Base-by-base conservation (phyloP, 2,329 filamentous ascomycete species). In the Thielaviopsis populi region DNA sequence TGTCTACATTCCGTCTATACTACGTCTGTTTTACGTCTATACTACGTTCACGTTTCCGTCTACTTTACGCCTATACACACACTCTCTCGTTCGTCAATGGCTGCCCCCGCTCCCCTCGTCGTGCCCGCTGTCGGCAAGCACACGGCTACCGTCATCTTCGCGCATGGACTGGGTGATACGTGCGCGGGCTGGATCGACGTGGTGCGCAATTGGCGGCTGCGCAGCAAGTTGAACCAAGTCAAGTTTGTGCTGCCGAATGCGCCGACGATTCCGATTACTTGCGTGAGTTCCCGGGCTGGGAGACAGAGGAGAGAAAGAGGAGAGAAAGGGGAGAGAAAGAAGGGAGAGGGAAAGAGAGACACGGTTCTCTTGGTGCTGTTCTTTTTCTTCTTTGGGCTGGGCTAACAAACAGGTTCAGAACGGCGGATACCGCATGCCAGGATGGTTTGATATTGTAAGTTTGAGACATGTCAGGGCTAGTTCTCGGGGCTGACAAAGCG, bases 201-300 rank as follows among this genome's bases (percentile, higher is more conserved):
- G 22, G 90, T 94, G 40, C 86, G 95, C 77, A 90, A 92, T 74
- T 96, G 88, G 87, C 85, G 90, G 63, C 81, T 86, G 41, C 82
- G 88, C 61, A 82, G 84, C 73, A 86, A 86, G 71, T 89, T 97
- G 68, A 83, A 91, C 65, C 88, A 96, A 75, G 89, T 96, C 73
- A 88, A 92, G 72, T 97, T 97, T 74, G 83, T 99, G 71, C 86
- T 99, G 74, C 94, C 94, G 17, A 89, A 96, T 76, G 94, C 94
- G 33, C 91, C 92, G 4, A 76, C 75, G 43, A 94, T 95, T 63
- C 90, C 91, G 40, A 89, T 96, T 72, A 91, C 90, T n/a, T 78
- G 85, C 70, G 87, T 90, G 75, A 70, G 81, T 67, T 40, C 11
- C 8, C 6, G 19, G 24, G 8, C 13, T 58, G 4, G 5, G 8